phyloP scores from a whole-genome alignment of 2,329 filamentous ascomycete genomes.

The Aspergillus sp. region DNA sequence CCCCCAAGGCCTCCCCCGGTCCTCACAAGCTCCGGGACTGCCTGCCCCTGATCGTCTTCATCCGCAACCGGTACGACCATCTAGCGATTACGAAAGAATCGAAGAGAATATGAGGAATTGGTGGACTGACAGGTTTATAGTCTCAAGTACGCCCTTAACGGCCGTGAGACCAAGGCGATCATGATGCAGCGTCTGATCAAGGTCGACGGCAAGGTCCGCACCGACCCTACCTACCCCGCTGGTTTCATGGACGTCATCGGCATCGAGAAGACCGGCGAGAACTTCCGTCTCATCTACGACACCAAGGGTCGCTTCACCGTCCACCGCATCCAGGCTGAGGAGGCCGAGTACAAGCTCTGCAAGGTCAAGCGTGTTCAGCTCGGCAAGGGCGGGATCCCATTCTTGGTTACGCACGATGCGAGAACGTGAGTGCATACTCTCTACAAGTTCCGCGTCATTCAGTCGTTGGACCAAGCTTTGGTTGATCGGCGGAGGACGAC shows the following conservation, averaged over 20 bases:
- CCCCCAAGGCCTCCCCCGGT: conserved; percentile 72
- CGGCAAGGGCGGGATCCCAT: conserved; percentile 99
- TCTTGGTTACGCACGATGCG: conserved; percentile 99
- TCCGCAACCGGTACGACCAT: conserved; percentile 66
- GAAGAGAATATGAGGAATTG: neutral
- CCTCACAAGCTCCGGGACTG: conserved; percentile 99
- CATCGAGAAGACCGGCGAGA: conserved; percentile 99
- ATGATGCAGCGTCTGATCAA: conserved; percentile 99
- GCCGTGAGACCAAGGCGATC: conserved; percentile 95
- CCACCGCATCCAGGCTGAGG: conserved; percentile 97
- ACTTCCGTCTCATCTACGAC: conserved; percentile 99
- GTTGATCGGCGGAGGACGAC: conserved; percentile 56
- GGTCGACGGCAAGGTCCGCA: conserved; percentile 99
- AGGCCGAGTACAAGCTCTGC: conserved; percentile 99
- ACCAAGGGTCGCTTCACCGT: conserved; percentile 99
- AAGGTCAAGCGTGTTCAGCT: conserved; percentile 99
- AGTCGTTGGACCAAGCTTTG: conserved; percentile 99
- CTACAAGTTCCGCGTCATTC: conserved; percentile 83
- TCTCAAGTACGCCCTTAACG: conserved; percentile 99
- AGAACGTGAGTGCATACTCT: conserved; percentile 87
- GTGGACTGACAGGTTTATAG: conserved; percentile 55
- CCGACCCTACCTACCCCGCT: conserved; percentile 93
- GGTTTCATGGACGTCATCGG: conserved; percentile 99
- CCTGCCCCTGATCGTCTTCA: conserved; percentile 98
- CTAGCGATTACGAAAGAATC: neutral